These are phyloP conservation scores for Glycine latifolia DNA, from an alignment of 306 rosid species.

Conservation along the genomic window DNA sequence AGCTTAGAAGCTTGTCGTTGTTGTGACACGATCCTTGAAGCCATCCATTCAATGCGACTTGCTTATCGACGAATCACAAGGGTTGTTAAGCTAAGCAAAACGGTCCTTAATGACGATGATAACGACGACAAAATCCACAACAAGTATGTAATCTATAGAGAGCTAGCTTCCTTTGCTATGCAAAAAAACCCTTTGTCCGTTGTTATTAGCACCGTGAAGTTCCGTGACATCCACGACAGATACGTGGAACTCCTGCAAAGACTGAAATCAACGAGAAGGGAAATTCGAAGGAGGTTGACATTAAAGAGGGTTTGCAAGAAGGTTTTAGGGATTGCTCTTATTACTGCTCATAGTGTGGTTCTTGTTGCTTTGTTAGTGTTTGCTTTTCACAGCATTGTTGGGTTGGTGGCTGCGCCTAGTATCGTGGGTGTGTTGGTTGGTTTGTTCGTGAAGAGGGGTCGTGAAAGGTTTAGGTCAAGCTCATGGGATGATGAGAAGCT, in stretches of 20 bases:
- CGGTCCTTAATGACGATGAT: background rate
- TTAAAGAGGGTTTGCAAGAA: conserved; percentile 56
- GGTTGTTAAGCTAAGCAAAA: conserved; percentile 50
- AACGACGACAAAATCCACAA: background rate
- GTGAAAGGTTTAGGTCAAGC: background rate
- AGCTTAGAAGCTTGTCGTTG: conserved; percentile 69
- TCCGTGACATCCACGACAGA: conserved; percentile 55
- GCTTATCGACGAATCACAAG: conserved; percentile 53
- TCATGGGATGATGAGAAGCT: conserved; percentile 27
- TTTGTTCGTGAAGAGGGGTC: conserved; percentile 42
- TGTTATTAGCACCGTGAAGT: conserved; percentile 42
- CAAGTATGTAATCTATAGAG: conserved; percentile 51
- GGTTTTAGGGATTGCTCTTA: conserved; percentile 54
- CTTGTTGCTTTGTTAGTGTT: conserved; percentile 53
- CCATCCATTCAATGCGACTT: conserved; percentile 57
- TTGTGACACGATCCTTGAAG: conserved; percentile 72
- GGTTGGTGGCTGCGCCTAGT: conserved; percentile 71
- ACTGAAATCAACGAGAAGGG: conserved; percentile 49
- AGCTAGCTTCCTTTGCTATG: conserved; percentile 56
- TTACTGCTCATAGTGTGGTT: conserved; percentile 52
- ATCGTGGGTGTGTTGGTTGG: conserved; percentile 55
- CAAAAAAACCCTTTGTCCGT: conserved; percentile 66
- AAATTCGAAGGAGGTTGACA: conserved; percentile 47
- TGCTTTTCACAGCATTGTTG: conserved; percentile 67
- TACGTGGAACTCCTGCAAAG: conserved; percentile 49